Conservation (phyloP, 2,329 filamentous ascomycete genomes). For the Fusarium domesticum region DNA sequence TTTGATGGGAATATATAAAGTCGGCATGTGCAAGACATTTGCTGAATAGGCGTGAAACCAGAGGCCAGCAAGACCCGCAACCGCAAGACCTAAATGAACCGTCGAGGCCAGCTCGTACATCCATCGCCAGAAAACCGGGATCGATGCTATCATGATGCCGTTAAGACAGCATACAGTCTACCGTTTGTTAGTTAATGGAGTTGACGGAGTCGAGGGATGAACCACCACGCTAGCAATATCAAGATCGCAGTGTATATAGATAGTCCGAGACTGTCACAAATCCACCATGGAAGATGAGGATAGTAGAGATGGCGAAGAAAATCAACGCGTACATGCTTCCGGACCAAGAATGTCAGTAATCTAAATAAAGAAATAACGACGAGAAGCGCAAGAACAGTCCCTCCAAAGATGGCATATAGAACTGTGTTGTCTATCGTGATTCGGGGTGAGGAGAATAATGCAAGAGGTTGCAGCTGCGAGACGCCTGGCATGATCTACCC, state of each 20-base stretch:
- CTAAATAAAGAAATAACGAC: neutral
- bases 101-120: slow-evolving; percentile 2
- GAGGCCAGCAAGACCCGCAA: neutral
- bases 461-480: neutral
- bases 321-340: neutral
- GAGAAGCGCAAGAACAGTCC: neutral
- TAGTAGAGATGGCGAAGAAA: slow-evolving; percentile 3
- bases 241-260: neutral
- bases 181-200: neutral
- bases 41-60: neutral
- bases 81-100: neutral
- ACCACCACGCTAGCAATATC: slow-evolving; percentile 1
- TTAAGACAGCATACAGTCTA: neutral
- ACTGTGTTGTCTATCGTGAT: neutral
- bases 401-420: neutral
- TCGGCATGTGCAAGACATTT: neutral
- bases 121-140: slow-evolving; percentile 2
- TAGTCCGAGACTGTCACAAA: neutral
- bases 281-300: slow-evolving; percentile 1
- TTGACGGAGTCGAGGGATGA: neutral
- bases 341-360: neutral
- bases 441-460: neutral
- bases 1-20: neutral
- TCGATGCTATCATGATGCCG: neutral
- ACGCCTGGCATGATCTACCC: neutral